These are phyloP conservation scores for Cryptococcus jaspeensis DNA, from an alignment of 1,284 basidiomycete genomes.

Conservation along the genomic window DNA sequence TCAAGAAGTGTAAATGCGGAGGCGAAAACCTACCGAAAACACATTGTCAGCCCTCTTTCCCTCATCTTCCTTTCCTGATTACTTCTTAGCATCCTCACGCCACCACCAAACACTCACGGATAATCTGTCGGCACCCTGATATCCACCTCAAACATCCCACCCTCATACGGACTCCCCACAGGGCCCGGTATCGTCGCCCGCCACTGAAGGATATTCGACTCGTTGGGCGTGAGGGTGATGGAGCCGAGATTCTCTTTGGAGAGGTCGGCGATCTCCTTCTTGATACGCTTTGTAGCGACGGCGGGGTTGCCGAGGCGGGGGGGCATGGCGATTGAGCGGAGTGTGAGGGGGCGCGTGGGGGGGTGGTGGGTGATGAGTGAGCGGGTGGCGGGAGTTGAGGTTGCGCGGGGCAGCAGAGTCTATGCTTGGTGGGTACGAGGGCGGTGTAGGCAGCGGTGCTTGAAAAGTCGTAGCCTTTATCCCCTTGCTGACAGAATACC, in stretches of 20 bases:
- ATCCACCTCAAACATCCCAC: constrained; percentile 75
- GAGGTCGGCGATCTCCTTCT: constrained; percentile 79
- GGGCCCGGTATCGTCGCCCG: constrained; percentile 74
- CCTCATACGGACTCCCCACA: constrained; percentile 81
- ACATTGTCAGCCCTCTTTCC: not conserved
- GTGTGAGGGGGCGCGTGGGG: not conserved
- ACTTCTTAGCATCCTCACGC: no score
- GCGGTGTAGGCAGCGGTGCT: no score
- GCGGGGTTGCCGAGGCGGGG: constrained; percentile 48
- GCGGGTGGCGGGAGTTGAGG: no score
- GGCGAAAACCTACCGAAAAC: constrained; percentile 68
- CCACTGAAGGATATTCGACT: constrained; percentile 62
- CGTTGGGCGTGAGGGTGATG: constrained; percentile 68
- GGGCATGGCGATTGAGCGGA: constrained; percentile 4
- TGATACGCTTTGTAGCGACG: constrained; percentile 81
- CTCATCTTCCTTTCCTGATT: no score
- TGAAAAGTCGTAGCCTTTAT: no score
- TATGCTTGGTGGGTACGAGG: not conserved
- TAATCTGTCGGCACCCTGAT: constrained; percentile 73
- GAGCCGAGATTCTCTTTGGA: constrained; percentile 77
- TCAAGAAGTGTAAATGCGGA: constrained; percentile 73
- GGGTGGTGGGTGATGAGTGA: not conserved
- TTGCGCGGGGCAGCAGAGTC: not conserved
- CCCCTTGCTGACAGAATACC: no score
- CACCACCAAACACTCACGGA: constrained; percentile 60